These are phyloP conservation scores for Cercospora citrullina DNA, from an alignment of 2,329 filamentous ascomycete genomes.

Conservation along the genomic window DNA sequence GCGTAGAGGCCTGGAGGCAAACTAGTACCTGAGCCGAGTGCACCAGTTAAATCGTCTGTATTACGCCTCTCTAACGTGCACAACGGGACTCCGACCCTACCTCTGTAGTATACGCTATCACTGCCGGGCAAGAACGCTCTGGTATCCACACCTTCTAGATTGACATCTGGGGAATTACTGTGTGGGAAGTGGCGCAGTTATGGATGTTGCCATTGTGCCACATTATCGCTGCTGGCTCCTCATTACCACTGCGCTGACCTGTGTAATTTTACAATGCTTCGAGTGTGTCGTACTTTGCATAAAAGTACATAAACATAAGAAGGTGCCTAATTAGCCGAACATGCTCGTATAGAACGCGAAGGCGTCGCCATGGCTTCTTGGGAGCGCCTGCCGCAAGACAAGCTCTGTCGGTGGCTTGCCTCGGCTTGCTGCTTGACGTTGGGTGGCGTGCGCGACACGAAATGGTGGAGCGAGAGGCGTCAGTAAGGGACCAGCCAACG, in stretches of 20 bases:
- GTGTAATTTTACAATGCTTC: not conserved
- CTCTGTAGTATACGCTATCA: not conserved
- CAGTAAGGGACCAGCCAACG: not conserved
- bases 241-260: not conserved
- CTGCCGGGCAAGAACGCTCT: not conserved
- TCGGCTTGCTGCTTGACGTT: not conserved
- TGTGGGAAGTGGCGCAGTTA: not conserved
- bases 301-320: not conserved
- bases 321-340: not conserved
- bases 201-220: not conserved
- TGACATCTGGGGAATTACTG: not conserved
- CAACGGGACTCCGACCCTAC: not conserved
- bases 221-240: not conserved
- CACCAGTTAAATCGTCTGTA: not conserved
- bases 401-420: slow-evolving; percentile 24
- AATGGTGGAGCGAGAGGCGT: slow-evolving; percentile 31
- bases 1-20: not conserved
- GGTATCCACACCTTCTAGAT: not conserved
- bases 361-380: slow-evolving; percentile 9
- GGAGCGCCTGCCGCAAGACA: slow-evolving; percentile 7
- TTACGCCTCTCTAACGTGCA: not conserved
- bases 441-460: not conserved
- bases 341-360: slow-evolving; percentile 10
- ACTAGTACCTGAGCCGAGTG: not conserved
- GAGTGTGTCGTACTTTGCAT: not conserved